A percentile compares a stretch with the other conserved stretches of the same genome.
Evolutionary conservation across 306 rosid genomes (phyloP).

Genomic region (Vachellia pachyceras): DNA sequence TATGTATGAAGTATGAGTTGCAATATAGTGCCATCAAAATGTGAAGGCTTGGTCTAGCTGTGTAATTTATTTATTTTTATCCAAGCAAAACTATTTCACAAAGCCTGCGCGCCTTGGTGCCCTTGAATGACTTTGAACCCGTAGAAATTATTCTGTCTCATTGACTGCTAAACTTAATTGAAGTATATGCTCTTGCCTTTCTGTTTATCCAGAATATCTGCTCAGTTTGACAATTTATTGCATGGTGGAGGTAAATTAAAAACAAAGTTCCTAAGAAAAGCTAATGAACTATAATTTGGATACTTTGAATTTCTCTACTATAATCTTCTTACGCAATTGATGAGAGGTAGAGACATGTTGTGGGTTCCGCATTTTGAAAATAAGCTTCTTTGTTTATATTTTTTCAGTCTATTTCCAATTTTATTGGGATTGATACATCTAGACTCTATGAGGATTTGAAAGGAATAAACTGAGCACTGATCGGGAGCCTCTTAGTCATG

Average conservation of each 20-base stretch:
- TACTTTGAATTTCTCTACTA: neutral
- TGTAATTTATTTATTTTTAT: slow-evolving; percentile 2
- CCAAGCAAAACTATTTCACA: slow-evolving; percentile 15
- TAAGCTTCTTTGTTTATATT: neutral
- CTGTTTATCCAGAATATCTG: slow-evolving; percentile 7
- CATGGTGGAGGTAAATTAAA: slow-evolving; percentile 10
- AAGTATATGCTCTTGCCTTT: neutral
- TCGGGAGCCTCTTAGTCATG: neutral
- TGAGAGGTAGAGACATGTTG: neutral
- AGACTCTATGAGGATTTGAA: neutral
- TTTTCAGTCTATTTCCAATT: too few species aligned
- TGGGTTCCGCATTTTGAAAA: neutral
- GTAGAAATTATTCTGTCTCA: slow-evolving; percentile 21
- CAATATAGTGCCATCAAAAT: slow-evolving; percentile 9
- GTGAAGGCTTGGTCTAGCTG: slow-evolving; percentile 23
- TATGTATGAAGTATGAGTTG: slow-evolving; percentile 50
- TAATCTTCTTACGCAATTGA: neutral
- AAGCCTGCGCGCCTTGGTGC: slow-evolving; percentile 15
- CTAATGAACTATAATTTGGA: slow-evolving; percentile 6
- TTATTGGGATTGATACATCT: neutral
- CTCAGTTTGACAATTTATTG: neutral
- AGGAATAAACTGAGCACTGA: neutral
- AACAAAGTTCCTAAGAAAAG: neutral
- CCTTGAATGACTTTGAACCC: slow-evolving; percentile 19
- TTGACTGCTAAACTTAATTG: slow-evolving; percentile 29